Evolutionary conservation across 768 basidiomycete genomes (phyloP).

Genomic region (Scleroderma bovista): DNA sequence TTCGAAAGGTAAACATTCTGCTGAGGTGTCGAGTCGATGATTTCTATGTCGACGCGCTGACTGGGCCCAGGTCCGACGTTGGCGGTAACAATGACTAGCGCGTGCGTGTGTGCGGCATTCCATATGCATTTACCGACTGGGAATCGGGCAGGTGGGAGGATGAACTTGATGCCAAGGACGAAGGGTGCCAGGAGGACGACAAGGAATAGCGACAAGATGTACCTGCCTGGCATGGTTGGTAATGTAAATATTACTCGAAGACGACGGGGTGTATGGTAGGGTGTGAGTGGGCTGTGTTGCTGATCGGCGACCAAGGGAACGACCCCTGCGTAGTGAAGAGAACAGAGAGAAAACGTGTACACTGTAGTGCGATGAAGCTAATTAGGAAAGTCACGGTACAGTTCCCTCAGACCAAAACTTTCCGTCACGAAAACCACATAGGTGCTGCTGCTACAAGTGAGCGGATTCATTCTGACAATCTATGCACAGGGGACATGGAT

Average conservation of each 20-base stretch:
- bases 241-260: no score
- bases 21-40: slow-evolving; percentile 80
- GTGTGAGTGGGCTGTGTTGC: no score
- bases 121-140: slow-evolving; percentile 88
- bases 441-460: no score
- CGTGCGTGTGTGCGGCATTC: slow-evolving; percentile 83
- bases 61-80: slow-evolving; percentile 72
- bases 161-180: slow-evolving; percentile 76
- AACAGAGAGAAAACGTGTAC: no score
- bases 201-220: slow-evolving; percentile 5
- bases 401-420: no score
- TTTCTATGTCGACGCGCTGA: slow-evolving; percentile 91
- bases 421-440: no score
- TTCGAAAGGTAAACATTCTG: slow-evolving; percentile 91
- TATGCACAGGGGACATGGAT: background rate
- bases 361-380: no score
- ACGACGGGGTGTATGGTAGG: no score
- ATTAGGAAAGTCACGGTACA: no score
- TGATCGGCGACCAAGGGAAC: no score
- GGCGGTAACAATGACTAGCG: slow-evolving; percentile 94
- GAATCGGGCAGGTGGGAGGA: slow-evolving; percentile 62
- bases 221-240: background rate
- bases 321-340: no score
- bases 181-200: slow-evolving; percentile 26
- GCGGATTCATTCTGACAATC: no score